Evolutionary conservation across 129 eudicot species (phyloP), one percentile per base, ranked within the genome.

Genomic region (Pittosporum tobira): DNA sequence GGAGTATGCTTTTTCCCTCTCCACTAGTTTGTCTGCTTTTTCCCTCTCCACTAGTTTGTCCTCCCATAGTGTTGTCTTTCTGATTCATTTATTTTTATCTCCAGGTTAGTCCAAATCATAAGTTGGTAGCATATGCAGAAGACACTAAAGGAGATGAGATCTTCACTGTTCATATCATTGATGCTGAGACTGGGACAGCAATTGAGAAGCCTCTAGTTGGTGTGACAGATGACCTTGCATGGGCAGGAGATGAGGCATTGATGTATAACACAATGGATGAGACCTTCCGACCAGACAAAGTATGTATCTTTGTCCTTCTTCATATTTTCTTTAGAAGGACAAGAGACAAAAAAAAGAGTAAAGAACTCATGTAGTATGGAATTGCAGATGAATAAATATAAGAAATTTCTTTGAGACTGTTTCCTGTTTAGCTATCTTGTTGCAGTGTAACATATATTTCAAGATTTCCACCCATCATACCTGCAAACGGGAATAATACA

Each of bases 81-180:
- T 62, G 24, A 52, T 22, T 29, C 16, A 20, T 31, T 38, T 58
- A 12, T 14, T 34, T 51, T 18, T 45, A 20, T 59, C 14, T 74
- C 28, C 71, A 88, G 97, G 85, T 74, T 52, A 81, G 94, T 63
- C 94, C 84, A 52, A 76, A 88, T 64, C 75, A 81, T 49, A 84
- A 76, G 70, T 45, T 88, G 62, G 82, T 88, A 34, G 96, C 94
- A 59, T 88, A 81, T 71, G 94, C 96, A 25, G 96, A 88, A 78
- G 96, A 88, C 65, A 88, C 96, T 43, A 81, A 84, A 74, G 94
- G 96, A 51, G 89, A 88, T 64, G 96, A 88, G 75, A 81, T 84
- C 66, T 84, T 81, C 67, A 73, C 94, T 45, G 68, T 84, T 55
- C 49, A 75, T 69, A 71, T 84, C 22, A 84, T 88, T 64, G 84